These are phyloP conservation scores for Perkinsus chesapeaki DNA, from an alignment of 169 alveolate genomes.

Conservation along the genomic window DNA sequence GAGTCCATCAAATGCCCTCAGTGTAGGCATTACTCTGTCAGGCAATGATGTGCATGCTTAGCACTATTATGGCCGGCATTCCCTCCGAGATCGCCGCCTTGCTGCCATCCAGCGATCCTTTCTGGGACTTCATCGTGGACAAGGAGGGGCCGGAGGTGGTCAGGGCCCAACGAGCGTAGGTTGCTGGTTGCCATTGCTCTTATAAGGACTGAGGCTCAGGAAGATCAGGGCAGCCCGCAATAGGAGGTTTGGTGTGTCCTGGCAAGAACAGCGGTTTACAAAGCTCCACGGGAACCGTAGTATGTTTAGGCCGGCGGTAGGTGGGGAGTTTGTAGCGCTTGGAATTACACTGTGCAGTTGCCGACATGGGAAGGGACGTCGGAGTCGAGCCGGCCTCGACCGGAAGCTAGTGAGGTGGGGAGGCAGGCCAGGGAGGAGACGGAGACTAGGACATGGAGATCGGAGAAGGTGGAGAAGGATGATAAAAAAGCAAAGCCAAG, in stretches of 20 bases:
- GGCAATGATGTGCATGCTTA: background rate
- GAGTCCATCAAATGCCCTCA: background rate
- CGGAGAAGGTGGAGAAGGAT: too few relatives aligned
- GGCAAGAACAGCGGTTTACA: background rate
- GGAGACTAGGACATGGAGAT: too few relatives aligned
- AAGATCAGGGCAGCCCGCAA: background rate
- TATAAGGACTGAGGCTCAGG: background rate
- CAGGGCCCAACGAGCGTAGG: background rate
- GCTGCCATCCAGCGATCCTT: background rate
- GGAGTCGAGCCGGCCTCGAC: background rate
- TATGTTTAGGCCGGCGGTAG: background rate
- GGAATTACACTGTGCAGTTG: background rate
- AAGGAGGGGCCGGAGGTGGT: background rate
- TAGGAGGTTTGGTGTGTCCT: background rate
- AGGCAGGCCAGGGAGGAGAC: too few relatives aligned
- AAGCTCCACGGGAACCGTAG: background rate
- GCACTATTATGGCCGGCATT: background rate
- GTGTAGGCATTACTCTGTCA: background rate
- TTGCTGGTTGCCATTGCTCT: background rate
- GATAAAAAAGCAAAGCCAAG: too few relatives aligned
- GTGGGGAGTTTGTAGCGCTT: background rate
- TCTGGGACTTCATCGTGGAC: background rate
- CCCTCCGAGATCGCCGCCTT: background rate
- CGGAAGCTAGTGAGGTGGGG: background rate
- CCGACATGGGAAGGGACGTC: background rate